Evolutionary conservation across 169 alveolate species (phyloP), one percentile per base, ranked within the genome.

Genomic region (Eimeria necatrix): DNA sequence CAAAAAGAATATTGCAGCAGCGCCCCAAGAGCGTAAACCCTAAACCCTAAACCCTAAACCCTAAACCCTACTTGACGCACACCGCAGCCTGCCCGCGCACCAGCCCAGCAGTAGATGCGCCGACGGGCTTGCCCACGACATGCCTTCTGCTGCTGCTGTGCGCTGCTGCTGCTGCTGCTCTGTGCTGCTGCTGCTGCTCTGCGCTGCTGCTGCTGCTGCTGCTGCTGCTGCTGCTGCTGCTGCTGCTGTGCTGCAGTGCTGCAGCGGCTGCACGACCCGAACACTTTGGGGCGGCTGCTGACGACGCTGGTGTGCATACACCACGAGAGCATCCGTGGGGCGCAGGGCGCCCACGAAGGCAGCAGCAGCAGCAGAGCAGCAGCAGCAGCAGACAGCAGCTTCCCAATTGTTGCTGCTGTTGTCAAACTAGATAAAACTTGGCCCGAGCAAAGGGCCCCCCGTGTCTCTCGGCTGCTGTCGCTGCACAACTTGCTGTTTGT

Each of bases 401-500:
- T 9, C 59, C 56, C n/a, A n/a, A n/a, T n/a, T n/a, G 93, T 85
- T 3, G 81, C 59, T 16, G 80, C 53, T 4, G 81, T 85, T 22
- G 41, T 85, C 56, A 56, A 59, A 52, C 20, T 85, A 18, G 93
- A 85, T n/a, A 52, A 49, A 20, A 85, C 78, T 18, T 85, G 93
- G 93, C 93, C 93, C 3, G 20, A 26, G 7, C 46, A 20, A 10
- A 53, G 93, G 22, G 32, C 81, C 64, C 10, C 60, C 49, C 93
- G 93, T 46, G 64, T 60, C 64, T 14, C 81, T 24, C 20, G 41
- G 64, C 53, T 26, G 26, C 73, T 85, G 51, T 85, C 93, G 16
- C 78, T 85, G 41, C 93, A 85, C 80, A 85, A 85, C 81, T 12
- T 41, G 46, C 93, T 85, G 24, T 59, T 53, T 22, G 60, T 26